phyloP scores from a whole-genome alignment of 169 alveolate genomes.

The Perkinsus marinus region DNA sequence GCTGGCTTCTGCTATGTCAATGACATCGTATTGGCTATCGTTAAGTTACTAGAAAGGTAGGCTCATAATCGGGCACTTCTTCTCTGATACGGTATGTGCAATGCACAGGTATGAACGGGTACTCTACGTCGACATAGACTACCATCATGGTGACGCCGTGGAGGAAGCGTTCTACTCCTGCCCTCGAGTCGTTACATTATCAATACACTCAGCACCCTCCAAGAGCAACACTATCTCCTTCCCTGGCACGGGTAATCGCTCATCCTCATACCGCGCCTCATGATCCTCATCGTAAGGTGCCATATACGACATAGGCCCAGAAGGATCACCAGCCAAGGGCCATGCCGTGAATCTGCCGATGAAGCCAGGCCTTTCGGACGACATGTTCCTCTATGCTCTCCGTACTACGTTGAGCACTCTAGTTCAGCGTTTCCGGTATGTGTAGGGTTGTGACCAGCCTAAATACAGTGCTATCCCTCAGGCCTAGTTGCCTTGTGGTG shows the following conservation, averaged over 20 bases:
- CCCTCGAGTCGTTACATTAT: constrained; percentile 33
- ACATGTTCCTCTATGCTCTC: not conserved
- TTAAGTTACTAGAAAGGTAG: not conserved
- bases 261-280: not conserved
- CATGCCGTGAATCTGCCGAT: not conserved
- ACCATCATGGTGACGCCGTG: constrained; percentile 88
- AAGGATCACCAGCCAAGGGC: not conserved
- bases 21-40: not conserved
- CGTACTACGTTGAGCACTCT: not conserved
- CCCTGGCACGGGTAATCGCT: not conserved
- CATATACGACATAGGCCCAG: not conserved
- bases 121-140: constrained; percentile 73
- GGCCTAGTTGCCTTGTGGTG: not conserved
- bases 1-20: not conserved
- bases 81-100: no score
- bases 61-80: no score
- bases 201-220: not conserved
- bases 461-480: not conserved
- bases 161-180: constrained; percentile 82
- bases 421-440: not conserved
- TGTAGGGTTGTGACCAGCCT: not conserved
- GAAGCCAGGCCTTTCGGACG: not conserved
- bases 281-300: not conserved
- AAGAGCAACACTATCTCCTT: not conserved
- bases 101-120: constrained; percentile 35